A percentile compares a stretch with the other conserved stretches of the same genome.
Evolutionary conservation across 2,329 filamentous ascomycete genomes (phyloP).

Genomic region (Macroventuria anomochaeta): DNA sequence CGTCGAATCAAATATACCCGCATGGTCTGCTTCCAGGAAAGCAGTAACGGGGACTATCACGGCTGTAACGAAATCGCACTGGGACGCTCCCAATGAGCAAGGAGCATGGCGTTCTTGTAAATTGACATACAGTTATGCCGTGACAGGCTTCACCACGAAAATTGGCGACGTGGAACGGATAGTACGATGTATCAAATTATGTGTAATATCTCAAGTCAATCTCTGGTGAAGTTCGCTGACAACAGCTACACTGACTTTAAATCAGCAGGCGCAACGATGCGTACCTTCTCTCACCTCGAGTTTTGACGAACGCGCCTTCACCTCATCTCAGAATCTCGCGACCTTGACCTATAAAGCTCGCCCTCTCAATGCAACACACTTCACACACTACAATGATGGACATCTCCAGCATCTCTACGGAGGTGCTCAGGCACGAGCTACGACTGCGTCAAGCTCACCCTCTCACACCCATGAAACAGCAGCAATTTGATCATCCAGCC

Average conservation of each 20-base stretch:
- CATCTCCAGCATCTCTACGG: not conserved
- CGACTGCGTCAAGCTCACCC: not conserved
- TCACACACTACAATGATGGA: not conserved
- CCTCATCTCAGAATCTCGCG: not conserved
- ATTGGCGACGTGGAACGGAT: not conserved
- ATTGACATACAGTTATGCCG: conserved; percentile 2
- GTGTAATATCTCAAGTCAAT: conserved; percentile 6
- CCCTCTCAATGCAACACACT: not conserved
- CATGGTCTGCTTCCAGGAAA: conserved; percentile 3
- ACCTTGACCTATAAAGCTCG: not conserved
- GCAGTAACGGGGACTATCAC: conserved; percentile 11
- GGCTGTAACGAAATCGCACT: conserved; percentile 18
- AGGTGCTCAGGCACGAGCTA: not conserved
- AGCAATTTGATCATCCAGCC: too few relatives aligned
- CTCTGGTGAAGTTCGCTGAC: not conserved
- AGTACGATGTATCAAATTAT: conserved; percentile 12
- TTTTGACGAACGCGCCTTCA: not conserved
- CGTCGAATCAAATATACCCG: conserved; percentile 5
- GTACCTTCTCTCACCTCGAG: not conserved
- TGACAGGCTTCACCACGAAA: conserved; percentile 1
- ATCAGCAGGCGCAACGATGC: not conserved
- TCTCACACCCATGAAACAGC: not conserved
- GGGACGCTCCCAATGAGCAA: conserved; percentile 7
- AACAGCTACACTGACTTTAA: not conserved
- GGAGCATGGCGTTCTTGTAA: conserved; percentile 19